Percentiles rank a stretch among this genome's conserved stretches.
These are phyloP conservation scores for Alisma plantagoaquatica DNA, from an alignment of 106 monocot genomes.

Conservation along the genomic window DNA sequence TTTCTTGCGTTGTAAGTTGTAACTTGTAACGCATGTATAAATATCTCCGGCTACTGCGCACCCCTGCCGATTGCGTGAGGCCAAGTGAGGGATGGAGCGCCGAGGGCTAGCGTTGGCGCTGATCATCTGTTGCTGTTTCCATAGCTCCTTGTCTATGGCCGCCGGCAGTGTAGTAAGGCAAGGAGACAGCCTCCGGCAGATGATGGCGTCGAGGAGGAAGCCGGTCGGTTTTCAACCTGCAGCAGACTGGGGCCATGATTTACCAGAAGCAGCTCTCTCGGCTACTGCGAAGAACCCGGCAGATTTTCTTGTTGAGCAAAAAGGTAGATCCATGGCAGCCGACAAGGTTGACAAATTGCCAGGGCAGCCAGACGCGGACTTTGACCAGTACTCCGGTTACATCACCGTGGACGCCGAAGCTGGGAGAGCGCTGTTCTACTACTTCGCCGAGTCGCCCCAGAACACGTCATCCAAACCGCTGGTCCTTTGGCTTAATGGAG, in stretches of 20 bases:
- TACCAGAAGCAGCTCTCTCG: neutral
- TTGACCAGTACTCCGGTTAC: constrained; percentile 26
- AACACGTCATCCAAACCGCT: constrained; percentile 8
- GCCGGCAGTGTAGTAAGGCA: neutral
- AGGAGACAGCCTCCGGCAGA: neutral
- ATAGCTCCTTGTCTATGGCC: too few species aligned
- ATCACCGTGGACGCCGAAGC: constrained; percentile 19
- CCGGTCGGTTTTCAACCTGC: neutral
- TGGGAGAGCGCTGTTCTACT: constrained; percentile 33
- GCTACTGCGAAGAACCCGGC: neutral
- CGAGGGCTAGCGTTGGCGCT: too few species aligned
- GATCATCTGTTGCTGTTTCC: too few species aligned
- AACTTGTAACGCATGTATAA: too few species aligned
- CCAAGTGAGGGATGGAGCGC: too few species aligned
- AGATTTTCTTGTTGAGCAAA: neutral
- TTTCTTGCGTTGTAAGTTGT: too few species aligned
- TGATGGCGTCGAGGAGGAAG: neutral
- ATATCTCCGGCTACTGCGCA: too few species aligned
- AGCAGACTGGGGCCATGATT: neutral
- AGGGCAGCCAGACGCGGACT: constrained; percentile 14
- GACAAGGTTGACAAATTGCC: constrained; percentile 23
- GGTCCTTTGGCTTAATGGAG: constrained; percentile 41
- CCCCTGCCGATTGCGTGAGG: too few species aligned
- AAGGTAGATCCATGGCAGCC: constrained; percentile 2
- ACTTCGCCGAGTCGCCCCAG: constrained; percentile 16